These are phyloP conservation scores for Gracilaria caudata DNA, from an alignment of 23 red algal genomes.

Conservation along the genomic window DNA sequence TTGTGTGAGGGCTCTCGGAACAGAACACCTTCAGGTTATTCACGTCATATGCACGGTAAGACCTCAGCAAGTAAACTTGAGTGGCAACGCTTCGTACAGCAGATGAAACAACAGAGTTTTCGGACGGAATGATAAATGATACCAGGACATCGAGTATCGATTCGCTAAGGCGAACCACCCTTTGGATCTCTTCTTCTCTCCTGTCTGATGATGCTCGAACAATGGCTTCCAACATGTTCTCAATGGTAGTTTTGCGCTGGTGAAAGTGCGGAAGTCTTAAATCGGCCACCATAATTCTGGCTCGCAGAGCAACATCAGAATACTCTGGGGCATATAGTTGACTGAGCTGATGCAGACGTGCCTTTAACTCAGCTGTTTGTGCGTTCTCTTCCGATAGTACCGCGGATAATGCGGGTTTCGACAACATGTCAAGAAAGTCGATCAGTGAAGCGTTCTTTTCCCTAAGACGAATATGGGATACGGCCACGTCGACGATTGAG, in stretches of 20 bases:
- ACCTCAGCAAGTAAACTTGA: constrained; percentile 74
- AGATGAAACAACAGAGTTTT: constrained; percentile 26
- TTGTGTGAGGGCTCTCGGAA: constrained; percentile 8
- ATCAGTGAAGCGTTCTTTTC: constrained; percentile 80
- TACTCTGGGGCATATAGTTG: constrained; percentile 81
- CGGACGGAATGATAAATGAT: constrained; percentile 59
- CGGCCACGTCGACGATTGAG: constrained; percentile 79
- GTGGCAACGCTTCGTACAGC: constrained; percentile 69
- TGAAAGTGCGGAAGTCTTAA: constrained; percentile 73
- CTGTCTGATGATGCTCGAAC: constrained; percentile 19
- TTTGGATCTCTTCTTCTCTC: constrained; percentile 61
- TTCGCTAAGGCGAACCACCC: constrained; percentile 65
- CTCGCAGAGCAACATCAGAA: constrained; percentile 86
- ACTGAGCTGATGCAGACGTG: constrained; percentile 82
- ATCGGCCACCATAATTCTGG: constrained; percentile 86
- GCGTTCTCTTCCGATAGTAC: constrained; percentile 58
- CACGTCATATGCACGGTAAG: constrained; percentile 94
- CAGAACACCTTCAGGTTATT: constrained; percentile 44
- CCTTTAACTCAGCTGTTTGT: constrained; percentile 66
- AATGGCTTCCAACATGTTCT: constrained; percentile 48
- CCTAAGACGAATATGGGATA: constrained; percentile 83
- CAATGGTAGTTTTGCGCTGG: constrained; percentile 53
- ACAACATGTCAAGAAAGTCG: constrained; percentile 72
- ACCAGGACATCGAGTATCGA: constrained; percentile 87
- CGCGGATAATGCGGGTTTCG: constrained; percentile 21